A percentile compares a stretch with the other conserved stretches of the same genome.
phyloP scores from a whole-genome alignment of 108 stramenopile species.

The Pseudonitzschia pungens region DNA sequence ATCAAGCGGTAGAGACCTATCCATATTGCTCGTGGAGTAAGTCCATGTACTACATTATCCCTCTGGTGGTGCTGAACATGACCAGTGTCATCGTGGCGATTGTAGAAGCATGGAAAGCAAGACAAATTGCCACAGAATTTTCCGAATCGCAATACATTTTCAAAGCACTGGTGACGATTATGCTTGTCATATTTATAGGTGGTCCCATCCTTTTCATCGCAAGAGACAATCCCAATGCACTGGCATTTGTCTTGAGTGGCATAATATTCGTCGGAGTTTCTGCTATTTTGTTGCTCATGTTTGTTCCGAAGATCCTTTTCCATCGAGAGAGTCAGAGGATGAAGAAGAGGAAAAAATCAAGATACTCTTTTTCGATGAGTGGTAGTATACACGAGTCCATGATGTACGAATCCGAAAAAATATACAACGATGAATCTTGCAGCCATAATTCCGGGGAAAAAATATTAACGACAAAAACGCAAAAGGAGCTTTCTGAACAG shows the following conservation, averaged over 20 bases:
- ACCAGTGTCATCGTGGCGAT: slow-evolving; percentile 38
- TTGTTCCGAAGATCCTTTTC: slow-evolving; percentile 51
- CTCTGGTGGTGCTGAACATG: slow-evolving; percentile 37
- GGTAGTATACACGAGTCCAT: neutral
- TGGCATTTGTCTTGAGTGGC: slow-evolving; percentile 22
- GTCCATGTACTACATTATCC: slow-evolving; percentile 20
- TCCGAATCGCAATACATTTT: slow-evolving; percentile 46
- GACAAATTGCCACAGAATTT: slow-evolving; percentile 41
- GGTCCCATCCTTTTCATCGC: slow-evolving; percentile 27
- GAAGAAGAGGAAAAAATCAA: neutral
- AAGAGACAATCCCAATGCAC: slow-evolving; percentile 26
- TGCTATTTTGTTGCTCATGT: slow-evolving; percentile 27
- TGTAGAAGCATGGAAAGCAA: slow-evolving; percentile 40
- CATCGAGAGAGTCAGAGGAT: neutral
- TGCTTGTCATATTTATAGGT: slow-evolving; percentile 25
- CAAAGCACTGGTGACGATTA: slow-evolving; percentile 25
- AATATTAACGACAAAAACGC: slow-evolving; percentile 32
- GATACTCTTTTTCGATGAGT: neutral
- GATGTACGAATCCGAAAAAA: neutral
- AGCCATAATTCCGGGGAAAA: neutral
- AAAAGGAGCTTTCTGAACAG: slow-evolving; percentile 18
- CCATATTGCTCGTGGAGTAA: slow-evolving; percentile 13
- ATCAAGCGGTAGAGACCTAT: slow-evolving; percentile 8
- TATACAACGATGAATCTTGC: neutral
- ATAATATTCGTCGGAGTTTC: slow-evolving; percentile 26